Percentiles rank a stretch among this genome's conserved stretches.
These are phyloP conservation scores for Leishmania aethiopica DNA, from an alignment of 208 protist species.

Conservation along the genomic window DNA sequence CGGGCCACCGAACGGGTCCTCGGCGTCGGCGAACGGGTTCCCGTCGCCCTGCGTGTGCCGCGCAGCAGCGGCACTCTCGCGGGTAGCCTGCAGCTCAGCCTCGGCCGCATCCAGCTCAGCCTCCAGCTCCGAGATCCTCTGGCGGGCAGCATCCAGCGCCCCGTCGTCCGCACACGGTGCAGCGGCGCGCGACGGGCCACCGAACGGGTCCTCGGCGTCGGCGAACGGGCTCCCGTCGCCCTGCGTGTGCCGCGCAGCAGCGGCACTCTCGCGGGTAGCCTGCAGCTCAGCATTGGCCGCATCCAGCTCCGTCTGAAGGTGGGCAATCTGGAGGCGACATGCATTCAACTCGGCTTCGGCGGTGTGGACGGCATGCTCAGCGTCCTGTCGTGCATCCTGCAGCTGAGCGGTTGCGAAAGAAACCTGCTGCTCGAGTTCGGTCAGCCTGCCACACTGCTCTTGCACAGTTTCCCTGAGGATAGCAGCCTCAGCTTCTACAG, in stretches of 20 bases:
- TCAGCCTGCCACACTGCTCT: not conserved
- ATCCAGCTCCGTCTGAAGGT: not conserved
- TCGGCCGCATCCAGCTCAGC: not conserved
- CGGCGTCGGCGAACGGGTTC: too few species aligned
- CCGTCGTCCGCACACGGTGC: not conserved
- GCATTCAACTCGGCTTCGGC: not conserved
- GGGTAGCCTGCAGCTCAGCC: slow-evolving; percentile 5
- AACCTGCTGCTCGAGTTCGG: not conserved
- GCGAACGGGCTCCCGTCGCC: slow-evolving; percentile 21
- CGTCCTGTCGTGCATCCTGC: slow-evolving; percentile 2
- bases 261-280: not conserved
- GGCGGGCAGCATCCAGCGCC: slow-evolving; percentile 17
- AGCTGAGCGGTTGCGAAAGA: not conserved
- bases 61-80: slow-evolving; percentile 5
- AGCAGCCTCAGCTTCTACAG: not conserved
- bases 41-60: too few species aligned
- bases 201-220: slow-evolving; percentile 19
- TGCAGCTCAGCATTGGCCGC: slow-evolving; percentile 6
- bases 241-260: not conserved
- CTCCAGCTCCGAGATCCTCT: slow-evolving; percentile 28
- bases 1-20: too few species aligned
- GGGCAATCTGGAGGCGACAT: not conserved
- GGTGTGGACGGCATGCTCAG: not conserved
- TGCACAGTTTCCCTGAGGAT: slow-evolving; percentile 5
- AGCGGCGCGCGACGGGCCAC: not conserved